Evolutionary conservation across 1,284 basidiomycete genomes (phyloP).

Genomic region (Ceratobasidium papillatum): DNA sequence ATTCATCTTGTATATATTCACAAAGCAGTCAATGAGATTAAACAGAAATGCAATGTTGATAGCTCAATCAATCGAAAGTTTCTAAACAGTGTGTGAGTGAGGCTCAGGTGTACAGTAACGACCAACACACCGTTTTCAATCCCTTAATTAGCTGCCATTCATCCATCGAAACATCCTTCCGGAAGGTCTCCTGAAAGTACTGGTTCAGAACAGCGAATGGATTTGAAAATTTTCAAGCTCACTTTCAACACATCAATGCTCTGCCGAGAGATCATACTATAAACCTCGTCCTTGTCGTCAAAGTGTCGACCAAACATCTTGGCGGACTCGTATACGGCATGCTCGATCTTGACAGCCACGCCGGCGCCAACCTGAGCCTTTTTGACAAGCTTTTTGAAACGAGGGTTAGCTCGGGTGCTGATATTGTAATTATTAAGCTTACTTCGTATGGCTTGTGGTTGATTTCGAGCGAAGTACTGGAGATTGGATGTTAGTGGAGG

Average conservation of each 20-base stretch:
- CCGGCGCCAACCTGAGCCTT: conserved; percentile 93
- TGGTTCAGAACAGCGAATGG: conserved; percentile 36
- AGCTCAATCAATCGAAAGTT: conserved; percentile 34
- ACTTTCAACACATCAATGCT: conserved; percentile 97
- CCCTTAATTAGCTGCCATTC: conserved; percentile 96
- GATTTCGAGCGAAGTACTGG: conserved; percentile 91
- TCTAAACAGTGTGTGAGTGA: not conserved
- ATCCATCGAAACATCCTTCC: conserved; percentile 87
- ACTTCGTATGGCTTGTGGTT: conserved; percentile 87
- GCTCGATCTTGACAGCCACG: conserved; percentile 98
- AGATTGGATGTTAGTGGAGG: conserved; percentile 12
- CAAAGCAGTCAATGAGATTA: not conserved
- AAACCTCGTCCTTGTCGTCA: conserved; percentile 94
- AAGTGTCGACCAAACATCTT: conserved; percentile 96
- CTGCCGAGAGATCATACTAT: conserved; percentile 89
- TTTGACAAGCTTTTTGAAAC: conserved; percentile 75
- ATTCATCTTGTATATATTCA: not conserved
- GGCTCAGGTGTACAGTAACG: not conserved
- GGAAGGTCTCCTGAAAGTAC: conserved; percentile 75
- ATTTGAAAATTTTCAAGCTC: conserved; percentile 42
- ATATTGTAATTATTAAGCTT: conserved; percentile 48
- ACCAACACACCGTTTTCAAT: conserved; percentile 79
- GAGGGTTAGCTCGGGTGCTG: not conserved
- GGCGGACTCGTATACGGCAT: conserved; percentile 93
- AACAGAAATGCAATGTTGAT: not conserved